Base-by-base conservation (phyloP, 2,329 filamentous ascomycete species). In the Xylariaceae sp. region DNA sequence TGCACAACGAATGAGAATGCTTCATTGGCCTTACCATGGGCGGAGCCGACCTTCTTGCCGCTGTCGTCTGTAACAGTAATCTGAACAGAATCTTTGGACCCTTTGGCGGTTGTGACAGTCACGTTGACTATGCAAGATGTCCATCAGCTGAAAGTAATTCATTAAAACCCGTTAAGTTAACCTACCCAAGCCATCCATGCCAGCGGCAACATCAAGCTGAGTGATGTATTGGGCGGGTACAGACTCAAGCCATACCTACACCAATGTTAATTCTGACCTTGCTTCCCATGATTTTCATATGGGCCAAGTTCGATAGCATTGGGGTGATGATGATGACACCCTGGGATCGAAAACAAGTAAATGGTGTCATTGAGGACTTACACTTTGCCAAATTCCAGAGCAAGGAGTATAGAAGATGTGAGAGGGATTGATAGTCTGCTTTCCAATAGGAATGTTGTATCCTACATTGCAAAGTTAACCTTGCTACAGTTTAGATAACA, bases 361-460 rank as follows among this genome's bases (percentile, higher is more conserved):
- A n/a, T 20, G 13, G 7, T n/a, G n/a, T 4, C 13, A 43, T 37
- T 15, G 30, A 5, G 4, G 33, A 57, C 65, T 57, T 51, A 67
- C 65, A 20, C 60, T 64, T 45, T 89, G 87, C 87, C 87, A 91
- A 58, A 91, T 89, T 4, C 87, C 87, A 27, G 84, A 86, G 66
- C 86, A 90, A 0, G 87, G 83, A 0, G 83, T 84, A 67, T 61
- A 61, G 27, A 87, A 90, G 55, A 90, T 90, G 61, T 85, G 81
- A 9, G 75, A 78, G 0, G 81, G 82, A 0, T 70, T 72, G 1
- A 79, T 64, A 0, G 79, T 81, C 67, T 88, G 86, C 66, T 89
- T 88, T 57, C 87, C 87, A 36, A 87, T 78, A 0, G 86, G 86
- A 35, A 87, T 85, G 10, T 85, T 77, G 52, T 77, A 74, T 21